Conservation (phyloP, 768 basidiomycete genomes). For the Cystobasidiopsis lactophilus region DNA sequence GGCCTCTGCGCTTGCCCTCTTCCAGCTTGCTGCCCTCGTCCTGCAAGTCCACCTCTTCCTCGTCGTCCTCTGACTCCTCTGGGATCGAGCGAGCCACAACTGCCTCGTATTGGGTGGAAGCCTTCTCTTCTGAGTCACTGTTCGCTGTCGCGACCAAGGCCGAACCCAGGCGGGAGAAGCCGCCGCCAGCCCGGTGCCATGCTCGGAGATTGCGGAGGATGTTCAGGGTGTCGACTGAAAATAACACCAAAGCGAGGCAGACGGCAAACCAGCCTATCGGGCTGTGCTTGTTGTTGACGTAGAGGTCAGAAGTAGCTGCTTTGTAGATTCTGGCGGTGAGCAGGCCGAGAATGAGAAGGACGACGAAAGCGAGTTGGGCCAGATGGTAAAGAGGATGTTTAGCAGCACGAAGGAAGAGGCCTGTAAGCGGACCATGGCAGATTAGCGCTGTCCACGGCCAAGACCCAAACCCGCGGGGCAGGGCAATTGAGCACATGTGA, state of each 20-base stretch:
- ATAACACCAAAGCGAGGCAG: slow-evolving; percentile 25
- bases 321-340: slow-evolving; percentile 44
- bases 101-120: too few relatives aligned
- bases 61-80: neutral
- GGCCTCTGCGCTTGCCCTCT: too few relatives aligned
- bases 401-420: slow-evolving; percentile 55
- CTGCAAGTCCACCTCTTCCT: neutral
- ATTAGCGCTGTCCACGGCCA: too few relatives aligned
- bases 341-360: slow-evolving; percentile 35
- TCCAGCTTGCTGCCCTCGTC: too few relatives aligned
- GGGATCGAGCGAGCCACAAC: neutral
- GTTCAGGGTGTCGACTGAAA: slow-evolving; percentile 24
- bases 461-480: too few relatives aligned
- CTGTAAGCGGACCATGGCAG: slow-evolving; percentile 28
- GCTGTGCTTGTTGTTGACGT: slow-evolving; percentile 36
- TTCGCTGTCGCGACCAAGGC: too few relatives aligned
- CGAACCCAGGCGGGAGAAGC: too few relatives aligned
- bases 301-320: slow-evolving; percentile 61
- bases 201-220: slow-evolving; percentile 15
- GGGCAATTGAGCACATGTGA: neutral
- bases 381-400: slow-evolving; percentile 43
- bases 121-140: too few relatives aligned
- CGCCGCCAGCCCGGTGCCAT: neutral
- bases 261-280: slow-evolving; percentile 41
- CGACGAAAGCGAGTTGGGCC: slow-evolving; percentile 42